These are phyloP conservation scores for Venturia oleaginea DNA, from an alignment of 2,329 filamentous ascomycete species.

Conservation along the genomic window DNA sequence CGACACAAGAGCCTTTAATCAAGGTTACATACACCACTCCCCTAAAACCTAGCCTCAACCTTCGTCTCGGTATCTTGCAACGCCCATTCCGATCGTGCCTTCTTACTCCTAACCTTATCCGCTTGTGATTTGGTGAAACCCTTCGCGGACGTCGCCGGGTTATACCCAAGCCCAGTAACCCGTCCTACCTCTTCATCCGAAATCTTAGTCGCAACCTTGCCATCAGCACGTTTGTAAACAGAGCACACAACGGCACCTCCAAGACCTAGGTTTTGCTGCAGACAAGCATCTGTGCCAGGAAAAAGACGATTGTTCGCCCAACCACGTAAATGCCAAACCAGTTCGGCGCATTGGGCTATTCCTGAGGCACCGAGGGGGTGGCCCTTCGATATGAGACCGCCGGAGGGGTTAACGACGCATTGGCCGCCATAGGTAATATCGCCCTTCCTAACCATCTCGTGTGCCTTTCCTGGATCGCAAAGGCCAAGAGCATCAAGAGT, in stretches of 20 bases:
- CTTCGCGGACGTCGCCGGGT: conserved; percentile 81
- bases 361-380: conserved; percentile 90
- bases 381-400: conserved; percentile 90
- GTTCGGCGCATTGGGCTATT: conserved; percentile 89
- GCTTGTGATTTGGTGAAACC: conserved; percentile 75
- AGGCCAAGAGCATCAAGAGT: conserved; percentile 80
- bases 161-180: conserved; percentile 69
- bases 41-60: conserved; percentile 60
- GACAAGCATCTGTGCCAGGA: conserved; percentile 57
- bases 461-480: conserved; percentile 69
- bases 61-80: conserved; percentile 65
- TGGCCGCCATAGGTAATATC: conserved; percentile 86
- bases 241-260: conserved; percentile 87
- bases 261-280: conserved; percentile 90
- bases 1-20: too few species aligned
- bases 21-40: too few species aligned
- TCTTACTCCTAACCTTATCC: conserved; percentile 61
- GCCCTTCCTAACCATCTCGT: conserved; percentile 77
- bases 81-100: conserved; percentile 59
- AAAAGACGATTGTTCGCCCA: conserved; percentile 88
- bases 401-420: conserved; percentile 83
- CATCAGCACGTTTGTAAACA: conserved; percentile 79
- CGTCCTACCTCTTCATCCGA: conserved; percentile 56
- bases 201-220: conserved; percentile 51
- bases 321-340: conserved; percentile 89